Conservation (phyloP, 176 grass and related monocot species). For the Cenchrus fungigraminus region DNA sequence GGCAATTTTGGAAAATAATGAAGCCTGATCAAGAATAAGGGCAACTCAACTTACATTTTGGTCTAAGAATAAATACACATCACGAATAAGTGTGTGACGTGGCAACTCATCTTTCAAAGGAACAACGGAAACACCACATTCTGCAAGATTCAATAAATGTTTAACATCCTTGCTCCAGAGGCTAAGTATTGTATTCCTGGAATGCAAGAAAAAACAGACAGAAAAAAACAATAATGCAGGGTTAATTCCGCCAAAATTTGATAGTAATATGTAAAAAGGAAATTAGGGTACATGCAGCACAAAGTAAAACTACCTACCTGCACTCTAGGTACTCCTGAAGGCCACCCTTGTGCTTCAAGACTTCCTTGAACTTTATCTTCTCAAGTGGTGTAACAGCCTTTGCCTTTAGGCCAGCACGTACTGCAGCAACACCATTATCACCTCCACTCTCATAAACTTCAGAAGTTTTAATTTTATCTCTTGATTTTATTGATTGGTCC, state of each 20-base stretch:
- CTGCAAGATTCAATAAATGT: conserved; percentile 74
- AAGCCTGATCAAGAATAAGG: neutral
- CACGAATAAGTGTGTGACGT: conserved; percentile 64
- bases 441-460: conserved; percentile 46
- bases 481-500: conserved; percentile 60
- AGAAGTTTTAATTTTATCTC: conserved; percentile 52
- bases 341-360: conserved; percentile 87
- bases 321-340: conserved; percentile 93
- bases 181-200: conserved; percentile 89
- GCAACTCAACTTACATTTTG: conserved; percentile 75
- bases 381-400: conserved; percentile 75
- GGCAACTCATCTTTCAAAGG: conserved; percentile 61
- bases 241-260: conserved; percentile 27
- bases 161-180: conserved; percentile 91
- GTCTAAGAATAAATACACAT: conserved; percentile 91
- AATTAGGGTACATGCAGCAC: conserved; percentile 11
- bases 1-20: conserved; percentile 21
- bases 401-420: conserved; percentile 84
- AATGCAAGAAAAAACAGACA: conserved; percentile 47
- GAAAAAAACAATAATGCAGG: conserved; percentile 29
- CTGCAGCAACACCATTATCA: conserved; percentile 62
- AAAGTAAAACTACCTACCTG: conserved; percentile 55
- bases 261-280: conserved; percentile 21
- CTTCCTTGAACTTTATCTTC: conserved; percentile 94
- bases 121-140: conserved; percentile 70